phyloP scores from a whole-genome alignment of 768 basidiomycete genomes.

The Pleurotus sapidus region DNA sequence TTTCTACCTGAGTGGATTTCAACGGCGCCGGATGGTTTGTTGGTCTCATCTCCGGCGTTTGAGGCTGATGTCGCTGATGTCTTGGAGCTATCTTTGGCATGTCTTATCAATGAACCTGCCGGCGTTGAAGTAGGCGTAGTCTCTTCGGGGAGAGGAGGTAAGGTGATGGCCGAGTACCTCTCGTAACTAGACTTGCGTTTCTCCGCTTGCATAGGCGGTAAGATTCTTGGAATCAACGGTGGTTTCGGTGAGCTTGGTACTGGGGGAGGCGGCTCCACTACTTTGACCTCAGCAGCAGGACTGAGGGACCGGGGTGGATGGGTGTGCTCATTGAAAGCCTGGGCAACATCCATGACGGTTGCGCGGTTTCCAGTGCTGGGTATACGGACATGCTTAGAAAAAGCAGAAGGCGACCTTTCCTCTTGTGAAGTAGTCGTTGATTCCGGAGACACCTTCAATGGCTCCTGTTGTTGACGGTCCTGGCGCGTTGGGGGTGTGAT shows the following conservation, averaged over 20 bases:
- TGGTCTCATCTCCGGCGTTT: background rate
- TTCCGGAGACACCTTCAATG: background rate
- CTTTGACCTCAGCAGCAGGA: constrained; percentile 10
- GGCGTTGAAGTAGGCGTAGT: constrained; percentile 57
- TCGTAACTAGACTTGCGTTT: constrained; percentile 68
- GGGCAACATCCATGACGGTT: constrained; percentile 78
- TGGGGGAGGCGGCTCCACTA: constrained; percentile 11
- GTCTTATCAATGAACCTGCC: constrained; percentile 46
- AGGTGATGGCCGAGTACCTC: constrained; percentile 55
- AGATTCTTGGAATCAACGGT: constrained; percentile 7
- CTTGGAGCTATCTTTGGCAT: constrained; percentile 4
- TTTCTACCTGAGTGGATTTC: constrained; percentile 23
- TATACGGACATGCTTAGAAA: constrained; percentile 50
- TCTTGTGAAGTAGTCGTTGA: constrained; percentile 17
- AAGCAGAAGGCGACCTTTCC: constrained; percentile 23
- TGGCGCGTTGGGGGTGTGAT: background rate
- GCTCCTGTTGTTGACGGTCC: background rate
- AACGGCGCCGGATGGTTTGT: constrained; percentile 16
- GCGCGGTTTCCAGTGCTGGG: constrained; percentile 69
- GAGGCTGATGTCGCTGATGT: background rate
- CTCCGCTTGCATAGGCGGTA: constrained; percentile 36
- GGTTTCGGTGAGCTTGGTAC: constrained; percentile 17
- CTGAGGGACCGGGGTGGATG: background rate
- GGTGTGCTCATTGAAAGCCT: constrained; percentile 38
- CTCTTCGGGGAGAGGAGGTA: constrained; percentile 71